Base-by-base conservation (phyloP, 192 early-diverging fungal genomes). In the Mortierella claussenii region DNA sequence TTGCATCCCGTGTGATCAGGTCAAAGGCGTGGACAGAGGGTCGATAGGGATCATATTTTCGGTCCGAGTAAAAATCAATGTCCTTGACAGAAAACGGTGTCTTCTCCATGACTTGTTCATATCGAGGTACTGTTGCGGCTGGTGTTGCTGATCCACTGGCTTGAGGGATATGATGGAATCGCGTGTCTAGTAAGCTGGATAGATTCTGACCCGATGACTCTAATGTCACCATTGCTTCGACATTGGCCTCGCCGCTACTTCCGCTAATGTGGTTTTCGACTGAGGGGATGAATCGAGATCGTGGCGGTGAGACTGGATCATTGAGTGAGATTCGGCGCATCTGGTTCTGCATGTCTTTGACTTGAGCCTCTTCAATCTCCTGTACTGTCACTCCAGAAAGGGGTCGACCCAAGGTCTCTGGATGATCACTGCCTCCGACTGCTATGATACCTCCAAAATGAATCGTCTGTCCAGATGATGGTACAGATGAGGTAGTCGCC, bases 61-160 rank as follows among this genome's bases (percentile, higher is more conserved):
- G 53, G 46, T 74, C 70, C 4, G 70, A 64, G 33, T 74, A 74
- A 49, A 74, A 74, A 37, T 74, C 70, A 23, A 74, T 74, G 20
- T 74, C 70, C 50, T 74, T 74, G 62, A 57, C 62, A 2, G 62
- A 66, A 36, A 75, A 66, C 8, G 63, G 57, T 7, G 51, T 27
- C 45, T 66, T 65, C 13, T 46, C 61, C 13, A 20, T 21, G 3
- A 56, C 13, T n/a, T 30, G 49, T 15, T 55, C 57, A 26, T 31
- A 55, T 0, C 50, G 55, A 20, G 51, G 34, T 15, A 32, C 33
- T 45, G 34, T n/a, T 31, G 31, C 37, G 33, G 6, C 30, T 33
- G 1, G 30, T 32, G 1, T n/a, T n/a, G n/a, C 40, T 8, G n/a
- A n/a, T n/a, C n/a, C n/a, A n/a, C n/a, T n/a, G n/a, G n/a, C n/a